A percentile compares a stretch with the other conserved stretches of the same genome.
Conservation (phyloP, 106 monocot species). For the Gastrodia elata region DNA sequence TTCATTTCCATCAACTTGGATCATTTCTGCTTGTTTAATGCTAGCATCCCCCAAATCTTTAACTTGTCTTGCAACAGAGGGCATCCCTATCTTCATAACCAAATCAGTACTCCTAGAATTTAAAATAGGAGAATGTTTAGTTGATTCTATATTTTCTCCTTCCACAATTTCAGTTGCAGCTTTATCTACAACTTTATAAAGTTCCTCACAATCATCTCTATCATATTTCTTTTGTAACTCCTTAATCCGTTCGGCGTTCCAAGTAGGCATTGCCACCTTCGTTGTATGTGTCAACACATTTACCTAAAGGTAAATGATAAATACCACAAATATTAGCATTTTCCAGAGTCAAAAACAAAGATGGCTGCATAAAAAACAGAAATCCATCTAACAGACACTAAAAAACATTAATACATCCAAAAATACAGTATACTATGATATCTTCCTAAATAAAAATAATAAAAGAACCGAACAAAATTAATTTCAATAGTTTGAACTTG, state of each 20-base stretch:
- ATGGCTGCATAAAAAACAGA: not conserved
- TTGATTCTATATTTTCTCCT: not conserved
- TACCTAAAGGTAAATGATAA: conserved; percentile 9
- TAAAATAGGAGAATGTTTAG: not conserved
- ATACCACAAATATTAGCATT: not conserved
- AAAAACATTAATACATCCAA: not conserved
- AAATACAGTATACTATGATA: not conserved
- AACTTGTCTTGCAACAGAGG: not conserved
- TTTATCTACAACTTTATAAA: conserved; percentile 14
- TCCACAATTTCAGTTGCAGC: not conserved
- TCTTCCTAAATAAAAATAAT: not conserved
- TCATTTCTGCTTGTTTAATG: not conserved
- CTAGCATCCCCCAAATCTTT: not conserved
- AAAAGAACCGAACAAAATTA: not conserved
- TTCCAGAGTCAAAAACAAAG: not conserved
- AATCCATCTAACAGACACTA: not conserved
- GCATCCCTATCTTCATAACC: not conserved
- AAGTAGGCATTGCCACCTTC: conserved; percentile 17
- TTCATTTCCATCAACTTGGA: not conserved
- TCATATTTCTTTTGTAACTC: conserved; percentile 21
- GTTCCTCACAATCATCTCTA: conserved; percentile 24
- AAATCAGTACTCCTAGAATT: not conserved
- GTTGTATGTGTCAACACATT: conserved; percentile 37
- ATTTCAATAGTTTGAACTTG: not conserved
- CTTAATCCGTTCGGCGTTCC: conserved; percentile 26